Conservation (phyloP, 148 eudicot genomes). For the Chenopodium quinoa region DNA sequence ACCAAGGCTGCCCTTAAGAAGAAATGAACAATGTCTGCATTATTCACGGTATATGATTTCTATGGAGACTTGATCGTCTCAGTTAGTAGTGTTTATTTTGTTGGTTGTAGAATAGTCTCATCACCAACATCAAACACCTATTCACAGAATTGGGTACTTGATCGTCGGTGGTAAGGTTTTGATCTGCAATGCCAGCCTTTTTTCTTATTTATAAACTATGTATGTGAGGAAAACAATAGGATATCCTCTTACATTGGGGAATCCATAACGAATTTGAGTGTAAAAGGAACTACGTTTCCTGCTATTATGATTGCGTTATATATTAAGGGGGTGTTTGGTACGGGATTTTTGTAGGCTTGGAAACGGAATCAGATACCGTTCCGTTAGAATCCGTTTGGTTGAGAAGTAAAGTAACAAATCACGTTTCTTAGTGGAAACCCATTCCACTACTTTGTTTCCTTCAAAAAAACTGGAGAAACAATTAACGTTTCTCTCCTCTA, state of each 20-base stretch:
- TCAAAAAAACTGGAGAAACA: too few relatives aligned
- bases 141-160: constrained; percentile 38
- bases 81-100: neutral
- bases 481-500: too few relatives aligned
- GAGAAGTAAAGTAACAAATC: too few relatives aligned
- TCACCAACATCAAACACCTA: constrained; percentile 15
- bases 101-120: constrained; percentile 2
- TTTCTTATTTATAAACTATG: neutral
- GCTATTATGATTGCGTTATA: too few relatives aligned
- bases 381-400: too few relatives aligned
- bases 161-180: constrained; percentile 34
- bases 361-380: too few relatives aligned
- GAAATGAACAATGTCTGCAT: constrained; percentile 21
- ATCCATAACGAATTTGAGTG: neutral
- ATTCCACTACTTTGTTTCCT: too few relatives aligned
- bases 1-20: constrained; percentile 35
- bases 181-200: neutral
- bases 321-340: too few relatives aligned
- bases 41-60: neutral
- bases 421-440: too few relatives aligned
- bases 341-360: too few relatives aligned
- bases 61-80: neutral
- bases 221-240: neutral
- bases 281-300: too few relatives aligned
- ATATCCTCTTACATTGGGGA: neutral